phyloP scores from a whole-genome alignment of 1,139 yeast genomes.

The Blastobotrys capitulatus region DNA sequence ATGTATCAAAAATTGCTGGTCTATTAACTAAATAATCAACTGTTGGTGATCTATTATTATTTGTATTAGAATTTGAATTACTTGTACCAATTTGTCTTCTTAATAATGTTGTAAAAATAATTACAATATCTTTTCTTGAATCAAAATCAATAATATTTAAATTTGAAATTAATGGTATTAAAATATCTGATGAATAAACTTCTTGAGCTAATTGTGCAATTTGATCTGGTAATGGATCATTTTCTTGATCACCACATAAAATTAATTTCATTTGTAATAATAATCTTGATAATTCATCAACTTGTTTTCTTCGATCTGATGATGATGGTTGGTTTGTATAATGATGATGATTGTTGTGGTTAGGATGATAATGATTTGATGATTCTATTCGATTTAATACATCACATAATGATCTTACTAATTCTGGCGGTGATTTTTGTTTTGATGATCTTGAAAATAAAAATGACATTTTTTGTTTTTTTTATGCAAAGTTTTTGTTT shows the following conservation, averaged over 20 bases:
- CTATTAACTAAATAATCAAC: constrained; percentile 71
- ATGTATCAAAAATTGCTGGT: constrained; percentile 57
- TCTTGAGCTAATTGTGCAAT: constrained; percentile 66
- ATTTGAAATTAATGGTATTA: constrained; percentile 53
- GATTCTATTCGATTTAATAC: constrained; percentile 61
- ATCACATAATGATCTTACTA: constrained; percentile 70
- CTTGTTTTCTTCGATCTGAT: constrained; percentile 26
- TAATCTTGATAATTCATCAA: constrained; percentile 70
- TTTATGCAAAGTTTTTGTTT: no score
- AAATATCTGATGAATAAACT: constrained; percentile 64
- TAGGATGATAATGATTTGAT: neutral
- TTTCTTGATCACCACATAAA: constrained; percentile 69
- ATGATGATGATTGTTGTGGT: neutral
- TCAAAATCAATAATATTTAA: constrained; percentile 75
- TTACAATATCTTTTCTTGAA: constrained; percentile 75
- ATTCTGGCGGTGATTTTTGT: constrained; percentile 87
- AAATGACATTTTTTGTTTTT: constrained; percentile 59
- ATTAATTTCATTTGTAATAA: constrained; percentile 62
- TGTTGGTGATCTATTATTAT: constrained; percentile 69
- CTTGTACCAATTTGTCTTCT: constrained; percentile 67
- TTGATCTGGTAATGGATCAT: constrained; percentile 70
- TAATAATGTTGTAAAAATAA: constrained; percentile 67
- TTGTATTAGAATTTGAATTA: no score
- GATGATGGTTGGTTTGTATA: neutral
- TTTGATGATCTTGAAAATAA: constrained; percentile 69